Evolutionary conservation across 2,329 filamentous ascomycete genomes (phyloP).

Genomic region (Stenocarpella maydis): DNA sequence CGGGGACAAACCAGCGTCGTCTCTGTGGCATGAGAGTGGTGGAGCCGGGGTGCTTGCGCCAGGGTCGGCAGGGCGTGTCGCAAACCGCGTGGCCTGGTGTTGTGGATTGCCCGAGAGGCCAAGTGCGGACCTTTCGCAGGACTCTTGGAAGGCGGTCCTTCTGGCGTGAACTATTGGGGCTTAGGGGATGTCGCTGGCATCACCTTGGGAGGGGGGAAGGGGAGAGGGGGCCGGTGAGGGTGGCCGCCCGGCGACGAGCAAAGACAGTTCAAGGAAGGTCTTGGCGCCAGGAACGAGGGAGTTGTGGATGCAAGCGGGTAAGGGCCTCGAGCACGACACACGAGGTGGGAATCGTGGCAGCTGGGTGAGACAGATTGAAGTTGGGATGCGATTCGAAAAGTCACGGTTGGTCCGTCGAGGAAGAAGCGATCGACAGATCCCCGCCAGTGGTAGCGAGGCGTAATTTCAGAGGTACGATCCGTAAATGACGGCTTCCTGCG

Average conservation of each 20-base stretch:
- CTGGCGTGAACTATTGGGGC: constrained; percentile 24
- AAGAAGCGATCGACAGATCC: constrained; percentile 44
- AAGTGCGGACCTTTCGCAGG: constrained; percentile 27
- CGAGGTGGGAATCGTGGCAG: constrained; percentile 17
- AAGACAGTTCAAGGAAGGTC: constrained; percentile 33
- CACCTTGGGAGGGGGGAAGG: constrained; percentile 17
- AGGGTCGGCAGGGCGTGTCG: constrained; percentile 31
- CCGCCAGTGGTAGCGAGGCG: constrained; percentile 41
- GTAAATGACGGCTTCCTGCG: constrained; percentile 28
- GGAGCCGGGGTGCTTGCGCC: constrained; percentile 11
- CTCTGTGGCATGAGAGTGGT: constrained; percentile 31
- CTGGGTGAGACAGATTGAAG: constrained; percentile 30
- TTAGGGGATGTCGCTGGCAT: constrained; percentile 34
- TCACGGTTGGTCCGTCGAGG: constrained; percentile 35
- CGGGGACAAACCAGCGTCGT: constrained; percentile 32
- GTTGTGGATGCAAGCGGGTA: constrained; percentile 24
- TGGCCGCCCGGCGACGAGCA: constrained; percentile 25
- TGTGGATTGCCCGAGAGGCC: constrained; percentile 26
- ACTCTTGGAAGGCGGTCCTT: constrained; percentile 25
- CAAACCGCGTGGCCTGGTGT: constrained; percentile 26
- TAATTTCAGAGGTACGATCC: constrained; percentile 41
- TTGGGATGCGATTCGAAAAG: constrained; percentile 33
- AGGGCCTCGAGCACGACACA: constrained; percentile 23
- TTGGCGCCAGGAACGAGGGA: constrained; percentile 33
- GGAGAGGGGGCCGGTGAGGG: constrained; percentile 9